Evolutionary conservation across 768 basidiomycete genomes (phyloP).

Genomic region (Tricholoma matsutake): DNA sequence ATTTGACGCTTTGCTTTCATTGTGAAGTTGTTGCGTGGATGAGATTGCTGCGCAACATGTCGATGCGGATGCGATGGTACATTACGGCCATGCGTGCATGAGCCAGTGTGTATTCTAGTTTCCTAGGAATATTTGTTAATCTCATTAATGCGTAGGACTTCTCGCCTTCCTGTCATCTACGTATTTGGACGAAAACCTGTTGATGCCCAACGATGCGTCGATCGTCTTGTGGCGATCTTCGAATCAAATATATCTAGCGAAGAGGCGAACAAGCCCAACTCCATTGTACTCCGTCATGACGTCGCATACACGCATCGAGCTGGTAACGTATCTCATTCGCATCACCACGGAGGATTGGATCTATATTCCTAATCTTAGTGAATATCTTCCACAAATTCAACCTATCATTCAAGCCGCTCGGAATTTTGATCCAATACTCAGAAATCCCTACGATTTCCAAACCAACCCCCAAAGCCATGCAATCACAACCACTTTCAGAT

Average conservation of each 20-base stretch:
- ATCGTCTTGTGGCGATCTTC: slow-evolving; percentile 36
- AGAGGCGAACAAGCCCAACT: slow-evolving; percentile 14
- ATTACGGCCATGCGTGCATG: slow-evolving; percentile 96
- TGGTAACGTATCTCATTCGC: slow-evolving; percentile 37
- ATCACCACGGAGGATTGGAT: slow-evolving; percentile 2
- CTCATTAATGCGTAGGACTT: slow-evolving; percentile 51
- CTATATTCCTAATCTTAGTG: slow-evolving; percentile 25
- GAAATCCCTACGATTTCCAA: slow-evolving; percentile 25
- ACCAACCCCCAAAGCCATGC: slow-evolving; percentile 5
- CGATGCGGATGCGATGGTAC: slow-evolving; percentile 86
- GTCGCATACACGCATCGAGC: slow-evolving; percentile 71
- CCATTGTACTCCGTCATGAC: slow-evolving; percentile 66
- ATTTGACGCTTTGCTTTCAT: slow-evolving; percentile 9
- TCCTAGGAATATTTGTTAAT: background rate
- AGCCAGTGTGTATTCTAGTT: slow-evolving; percentile 61
- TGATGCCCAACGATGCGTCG: slow-evolving; percentile 50
- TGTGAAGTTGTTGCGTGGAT: slow-evolving; percentile 87
- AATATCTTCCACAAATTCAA: slow-evolving; percentile 27
- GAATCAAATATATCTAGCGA: slow-evolving; percentile 10
- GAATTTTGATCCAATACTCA: slow-evolving; percentile 34
- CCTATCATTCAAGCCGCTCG: slow-evolving; percentile 20
- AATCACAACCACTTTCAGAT: background rate
- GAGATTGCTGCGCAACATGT: slow-evolving; percentile 94
- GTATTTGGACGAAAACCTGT: slow-evolving; percentile 79
- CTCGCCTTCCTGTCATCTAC: slow-evolving; percentile 85